phyloP scores from a whole-genome alignment of 2,329 filamentous ascomycete genomes.

The Penicillium capsulatum region DNA sequence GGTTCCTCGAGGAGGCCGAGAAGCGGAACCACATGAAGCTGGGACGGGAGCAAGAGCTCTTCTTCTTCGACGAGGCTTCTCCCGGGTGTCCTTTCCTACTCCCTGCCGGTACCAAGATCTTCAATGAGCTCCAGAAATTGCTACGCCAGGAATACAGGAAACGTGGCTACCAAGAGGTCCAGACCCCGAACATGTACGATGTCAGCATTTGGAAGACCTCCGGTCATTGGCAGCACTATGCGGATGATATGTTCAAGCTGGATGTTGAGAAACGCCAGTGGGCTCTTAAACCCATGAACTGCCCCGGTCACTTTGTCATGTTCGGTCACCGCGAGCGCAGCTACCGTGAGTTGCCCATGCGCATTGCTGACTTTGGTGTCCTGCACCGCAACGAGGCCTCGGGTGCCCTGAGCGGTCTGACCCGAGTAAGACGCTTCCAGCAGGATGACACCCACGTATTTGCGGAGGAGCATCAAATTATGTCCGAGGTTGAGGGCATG shows the following conservation, averaged over 20 bases:
- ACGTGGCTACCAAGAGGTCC: constrained; percentile 90
- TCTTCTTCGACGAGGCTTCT: constrained; percentile 94
- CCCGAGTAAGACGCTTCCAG: constrained; percentile 86
- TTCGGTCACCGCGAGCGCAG: constrained; percentile 79
- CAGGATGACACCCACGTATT: constrained; percentile 91
- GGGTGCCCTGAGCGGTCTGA: constrained; percentile 83
- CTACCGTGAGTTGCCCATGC: constrained; percentile 84
- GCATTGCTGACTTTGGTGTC: constrained; percentile 93
- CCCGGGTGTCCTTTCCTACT: constrained; percentile 90
- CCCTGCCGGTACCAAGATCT: constrained; percentile 87
- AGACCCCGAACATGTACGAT: constrained; percentile 96
- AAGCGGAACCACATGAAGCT: constrained; percentile 94
- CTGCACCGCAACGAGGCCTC: constrained; percentile 94
- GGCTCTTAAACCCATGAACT: constrained; percentile 97
- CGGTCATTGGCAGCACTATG: constrained; percentile 89
- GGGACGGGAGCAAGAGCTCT: constrained; percentile 91
- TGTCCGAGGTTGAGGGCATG: constrained; percentile 69
- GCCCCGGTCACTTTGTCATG: constrained; percentile 86
- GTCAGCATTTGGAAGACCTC: constrained; percentile 88
- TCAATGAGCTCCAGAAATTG: constrained; percentile 79
- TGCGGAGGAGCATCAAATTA: too few species aligned
- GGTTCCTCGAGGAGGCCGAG: constrained; percentile 93
- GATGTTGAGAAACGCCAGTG: constrained; percentile 75
- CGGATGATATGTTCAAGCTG: constrained; percentile 94
- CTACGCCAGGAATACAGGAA: constrained; percentile 86